Base-by-base conservation (phyloP, 192 early-diverging fungal species). In the Phlyctochytrium planicorne region DNA sequence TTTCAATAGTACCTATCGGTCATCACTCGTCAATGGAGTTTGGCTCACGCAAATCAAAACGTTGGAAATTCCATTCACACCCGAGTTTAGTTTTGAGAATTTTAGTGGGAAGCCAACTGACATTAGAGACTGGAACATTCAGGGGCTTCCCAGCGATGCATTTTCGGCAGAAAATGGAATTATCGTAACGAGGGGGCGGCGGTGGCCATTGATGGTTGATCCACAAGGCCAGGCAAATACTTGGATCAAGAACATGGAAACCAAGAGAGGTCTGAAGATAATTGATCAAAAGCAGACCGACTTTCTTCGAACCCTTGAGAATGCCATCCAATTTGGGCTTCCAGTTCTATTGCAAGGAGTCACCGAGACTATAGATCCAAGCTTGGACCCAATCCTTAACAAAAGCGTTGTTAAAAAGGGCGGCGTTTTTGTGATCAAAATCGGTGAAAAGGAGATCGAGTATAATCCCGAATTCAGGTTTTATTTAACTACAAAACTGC, bases 181-280 rank as follows among this genome's bases (percentile, higher is more conserved):
- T 47, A 84, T 87, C 66, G 81, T 84, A 16, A 84, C 84, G 0
- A 69, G 80, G 27, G 82, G 82, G 1, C 67, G 83, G 3, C 68
- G 85, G 23, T 87, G 85, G 85, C 80, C 83, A 2, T 60, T 87
- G 31, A 84, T 87, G 77, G 74, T 87, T 74, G 85, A 87, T 60
- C 85, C 85, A 14, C 85, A 87, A 63, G 78, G 78, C 0, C 85
- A 87, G 69, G 85, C 85, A 52, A 87, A 87, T 66, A 83, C 68
- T 35, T 87, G 85, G 85, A 84, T 87, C 56, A 87, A 83, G 67
- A 87, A 81, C 64, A 80, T 86, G 80, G 84, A 87, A 53, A 59
- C 69, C 1, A 84, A 84, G 64, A 35, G 77, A 4, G 80, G 81
- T 34, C 67, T 87, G n/a, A 83, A 80, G 69, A 75, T 87, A 35